These are phyloP conservation scores for Fusarium pseudonygamai DNA, from an alignment of 2,329 filamentous ascomycete species.

Conservation along the genomic window DNA sequence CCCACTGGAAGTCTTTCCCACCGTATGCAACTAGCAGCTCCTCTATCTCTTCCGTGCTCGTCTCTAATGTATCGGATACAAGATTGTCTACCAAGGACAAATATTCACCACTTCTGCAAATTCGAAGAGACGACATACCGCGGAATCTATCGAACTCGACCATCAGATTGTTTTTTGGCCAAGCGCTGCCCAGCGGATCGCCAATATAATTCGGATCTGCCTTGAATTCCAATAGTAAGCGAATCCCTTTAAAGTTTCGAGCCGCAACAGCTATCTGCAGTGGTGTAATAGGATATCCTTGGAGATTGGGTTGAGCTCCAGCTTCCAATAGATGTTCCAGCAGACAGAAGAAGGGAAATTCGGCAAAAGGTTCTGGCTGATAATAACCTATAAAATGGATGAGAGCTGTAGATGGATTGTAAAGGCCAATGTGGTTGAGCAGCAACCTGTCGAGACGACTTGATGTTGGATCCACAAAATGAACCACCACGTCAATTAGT, in stretches of 20 bases:
- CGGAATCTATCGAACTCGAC: accelerated
- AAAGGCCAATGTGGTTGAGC: accelerated
- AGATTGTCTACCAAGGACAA: not conserved
- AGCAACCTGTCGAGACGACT: accelerated
- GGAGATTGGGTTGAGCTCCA: not conserved
- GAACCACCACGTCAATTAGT: accelerated
- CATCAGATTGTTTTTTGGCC: accelerated
- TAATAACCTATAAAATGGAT: accelerated
- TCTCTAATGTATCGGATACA: too few relatives aligned
- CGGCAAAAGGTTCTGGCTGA: not conserved
- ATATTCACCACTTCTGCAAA: not conserved
- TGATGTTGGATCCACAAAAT: accelerated
- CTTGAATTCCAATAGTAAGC: accelerated
- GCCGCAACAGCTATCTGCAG: not conserved
- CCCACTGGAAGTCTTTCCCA: not conserved
- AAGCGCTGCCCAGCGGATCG: accelerated
- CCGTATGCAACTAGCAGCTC: not conserved
- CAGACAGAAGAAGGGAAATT: too few relatives aligned
- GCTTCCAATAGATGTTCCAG: not conserved
- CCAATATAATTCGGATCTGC: not conserved
- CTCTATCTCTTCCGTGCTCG: accelerated
- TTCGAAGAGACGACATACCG: not conserved
- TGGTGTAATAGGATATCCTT: accelerated
- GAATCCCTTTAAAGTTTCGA: accelerated
- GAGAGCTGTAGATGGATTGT: not conserved